Base-by-base conservation (phyloP, 768 basidiomycete species). In the Boletus rex-veris region DNA sequence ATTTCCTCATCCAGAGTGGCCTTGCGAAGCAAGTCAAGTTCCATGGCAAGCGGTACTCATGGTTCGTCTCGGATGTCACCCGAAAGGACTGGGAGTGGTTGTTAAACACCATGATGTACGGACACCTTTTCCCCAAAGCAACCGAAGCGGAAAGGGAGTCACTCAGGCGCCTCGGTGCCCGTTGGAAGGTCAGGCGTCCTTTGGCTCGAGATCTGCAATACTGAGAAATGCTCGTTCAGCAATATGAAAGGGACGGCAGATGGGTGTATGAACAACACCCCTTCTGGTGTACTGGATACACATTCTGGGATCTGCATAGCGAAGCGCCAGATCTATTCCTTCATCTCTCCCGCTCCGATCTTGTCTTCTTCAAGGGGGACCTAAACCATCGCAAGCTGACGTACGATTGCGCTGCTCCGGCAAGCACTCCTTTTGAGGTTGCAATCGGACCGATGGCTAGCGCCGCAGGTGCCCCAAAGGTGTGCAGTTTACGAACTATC, bases 281-380 rank as follows among this genome's bases (percentile, higher is more conserved):
- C 10, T 93, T 91, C 78, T 93, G 91, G 91, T 93, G 91, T 69
- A 91, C 92, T n/a, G 94, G 93, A 7, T 95, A 91, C 75, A 95
- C 92, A 38, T 96, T 84, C 76, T 93, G 91, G 90, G 88, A 92
- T 50, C 70, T 92, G 43, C 87, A 85, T 58, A 76, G 77, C 55
- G 90, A 93, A 69, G 90, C 90, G 0, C 92, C 91, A 3, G 92
- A 92, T 77, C 73, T 97, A 46, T 98, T 96, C 80, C 80, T 96
- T 49, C 87, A 96, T 68, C 84, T 98, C 37, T 88, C 90, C 52
- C 84, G 84, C 33, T 91, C 90, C 31, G 90, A 97, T 66, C 82
- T 98, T 42, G 95, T 97, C 63, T 79, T 82, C 67, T 97, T 97
- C 82, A 98, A 98, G 74, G 95, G 95, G 12, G 92, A 94, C 65